Base-by-base conservation (phyloP, 1,284 basidiomycete species). In the Malassezia obtusa region DNA sequence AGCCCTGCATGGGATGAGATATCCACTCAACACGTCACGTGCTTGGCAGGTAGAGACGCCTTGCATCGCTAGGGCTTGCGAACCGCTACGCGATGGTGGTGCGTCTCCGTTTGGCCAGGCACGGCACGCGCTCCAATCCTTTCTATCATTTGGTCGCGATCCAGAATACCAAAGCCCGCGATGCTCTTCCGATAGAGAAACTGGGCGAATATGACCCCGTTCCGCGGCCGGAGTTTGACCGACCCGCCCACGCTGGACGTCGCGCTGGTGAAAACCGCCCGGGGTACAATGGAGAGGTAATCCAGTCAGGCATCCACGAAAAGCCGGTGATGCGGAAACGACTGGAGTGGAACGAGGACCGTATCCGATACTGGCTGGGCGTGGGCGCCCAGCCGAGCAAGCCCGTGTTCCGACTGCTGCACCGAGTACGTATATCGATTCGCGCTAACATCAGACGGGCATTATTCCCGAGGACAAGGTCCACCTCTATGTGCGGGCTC, bases 91-190 rank as follows among this genome's bases (percentile, higher is more conserved):
- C 47, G 53, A 91, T 92, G 89, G 80, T 84, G 52, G 82, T 94
- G 62, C 84, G 87, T 65, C 78, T 95, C 37, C 84, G 90, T 33
- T 80, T 94, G 66, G 83, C 89, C 53, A 79, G 90, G 63, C 87
- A 92, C 64, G 90, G 90, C 66, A 79, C 77, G 51, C 80, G 81
- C 50, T 83, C 89, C 75, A 82, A 82, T 72, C 85, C 85, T 33
- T 81, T 89, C 52, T 87, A 88, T 75, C 89, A 91, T 73, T 76
- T 95, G 55, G 87, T 94, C 52, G 91, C 89, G 48, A 84, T 88
- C 57, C 82, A 88, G 72, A 79, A 83, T 49, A 78, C 80, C 50
- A 81, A 83, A 60, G 79, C 84, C 44, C 83, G 90, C 32, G 82
- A 95, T 73, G 89, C 85, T n/a, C 83, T 84, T 64, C 91, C 91